Conservation (phyloP, 495 filamentous ascomycete species). For the Hypomontagnella monticulosa region DNA sequence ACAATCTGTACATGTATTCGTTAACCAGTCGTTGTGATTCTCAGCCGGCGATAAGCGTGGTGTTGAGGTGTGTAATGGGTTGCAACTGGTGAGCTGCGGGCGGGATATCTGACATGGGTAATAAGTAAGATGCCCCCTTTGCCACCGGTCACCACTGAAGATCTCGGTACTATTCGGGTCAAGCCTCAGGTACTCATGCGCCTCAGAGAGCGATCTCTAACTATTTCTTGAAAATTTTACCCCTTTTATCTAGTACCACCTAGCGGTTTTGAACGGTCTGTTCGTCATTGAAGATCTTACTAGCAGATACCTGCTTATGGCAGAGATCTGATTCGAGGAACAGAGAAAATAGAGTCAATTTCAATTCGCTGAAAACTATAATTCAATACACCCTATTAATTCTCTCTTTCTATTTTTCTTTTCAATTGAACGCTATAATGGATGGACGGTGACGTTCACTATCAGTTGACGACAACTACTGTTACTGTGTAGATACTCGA, state of each 20-base stretch:
- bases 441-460: conserved; percentile 2
- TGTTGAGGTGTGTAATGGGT: conserved; percentile 23
- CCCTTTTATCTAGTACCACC: neutral
- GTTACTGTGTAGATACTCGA: conserved; percentile 1
- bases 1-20: conserved; percentile 13
- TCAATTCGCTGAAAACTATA: neutral
- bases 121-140: conserved; percentile 5
- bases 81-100: conserved; percentile 36
- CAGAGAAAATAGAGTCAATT: neutral
- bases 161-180: conserved; percentile 23
- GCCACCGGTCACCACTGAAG: conserved; percentile 22
- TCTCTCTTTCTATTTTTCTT: neutral
- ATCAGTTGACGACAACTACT: conserved; percentile 4
- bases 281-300: conserved; percentile 4
- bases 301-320: neutral
- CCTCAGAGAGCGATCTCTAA: conserved; percentile 1
- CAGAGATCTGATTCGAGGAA: neutral
- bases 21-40: neutral
- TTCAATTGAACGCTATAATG: neutral
- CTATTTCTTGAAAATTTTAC: neutral
- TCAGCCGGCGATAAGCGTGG: conserved; percentile 34
- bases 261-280: neutral
- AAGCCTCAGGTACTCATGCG: conserved; percentile 14
- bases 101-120: conserved; percentile 20
- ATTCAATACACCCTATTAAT: neutral